Evolutionary conservation across 305 asterid species (phyloP).

Genomic region (Fraxinus nigra): DNA sequence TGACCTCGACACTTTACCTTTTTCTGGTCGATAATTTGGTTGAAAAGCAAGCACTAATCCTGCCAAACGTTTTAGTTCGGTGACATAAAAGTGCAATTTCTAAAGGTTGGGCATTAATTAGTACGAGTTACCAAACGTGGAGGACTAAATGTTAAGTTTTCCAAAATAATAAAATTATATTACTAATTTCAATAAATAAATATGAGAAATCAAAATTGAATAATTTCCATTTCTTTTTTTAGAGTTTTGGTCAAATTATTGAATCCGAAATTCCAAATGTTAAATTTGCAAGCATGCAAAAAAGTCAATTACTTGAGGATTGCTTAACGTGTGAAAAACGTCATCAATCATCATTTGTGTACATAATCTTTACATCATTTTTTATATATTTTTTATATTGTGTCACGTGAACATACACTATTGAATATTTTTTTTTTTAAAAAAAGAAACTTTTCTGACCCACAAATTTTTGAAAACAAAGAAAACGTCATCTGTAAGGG

Average conservation of each 20-base stretch:
- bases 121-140: neutral
- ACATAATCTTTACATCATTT: no score
- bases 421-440: no score
- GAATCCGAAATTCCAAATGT: neutral
- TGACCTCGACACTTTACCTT: neutral
- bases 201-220: neutral
- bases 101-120: neutral
- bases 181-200: neutral
- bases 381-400: no score
- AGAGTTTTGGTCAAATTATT: neutral
- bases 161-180: neutral
- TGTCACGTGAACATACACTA: no score
- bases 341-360: no score
- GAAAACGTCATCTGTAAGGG: no score
- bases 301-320: constrained; percentile 16
- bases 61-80: neutral
- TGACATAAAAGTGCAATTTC: neutral
- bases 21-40: neutral
- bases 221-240: neutral
- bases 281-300: neutral
- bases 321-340: neutral
- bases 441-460: no score
- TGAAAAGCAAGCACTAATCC: neutral
- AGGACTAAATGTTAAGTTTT: neutral
- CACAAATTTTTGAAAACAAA: no score